Percentiles rank a stretch among this genome's conserved stretches.
Evolutionary conservation across 129 eudicot genomes (phyloP).

Genomic region (Flaveria trinervia): DNA sequence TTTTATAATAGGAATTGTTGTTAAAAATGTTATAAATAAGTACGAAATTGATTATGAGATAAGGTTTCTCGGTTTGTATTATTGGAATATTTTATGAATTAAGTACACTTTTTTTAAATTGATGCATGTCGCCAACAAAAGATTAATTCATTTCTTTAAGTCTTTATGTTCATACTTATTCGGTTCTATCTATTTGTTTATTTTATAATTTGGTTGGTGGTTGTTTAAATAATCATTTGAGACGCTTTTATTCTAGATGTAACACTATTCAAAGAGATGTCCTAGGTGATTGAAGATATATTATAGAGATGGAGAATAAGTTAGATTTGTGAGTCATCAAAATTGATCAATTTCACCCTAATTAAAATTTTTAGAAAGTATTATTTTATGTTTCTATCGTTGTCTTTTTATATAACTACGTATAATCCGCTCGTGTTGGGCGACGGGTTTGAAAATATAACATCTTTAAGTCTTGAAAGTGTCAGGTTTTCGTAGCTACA

Average conservation of each 20-base stretch:
- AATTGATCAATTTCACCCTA: not conserved
- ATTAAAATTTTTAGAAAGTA: not conserved
- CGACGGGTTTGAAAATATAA: too few species aligned
- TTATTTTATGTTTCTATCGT: not conserved
- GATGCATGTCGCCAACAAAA: not conserved
- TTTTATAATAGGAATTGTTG: too few species aligned
- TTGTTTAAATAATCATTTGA: not conserved
- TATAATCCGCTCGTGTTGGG: too few species aligned
- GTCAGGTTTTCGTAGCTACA: too few species aligned
- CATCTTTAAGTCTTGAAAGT: too few species aligned
- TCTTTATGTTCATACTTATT: not conserved
- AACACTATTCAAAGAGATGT: not conserved
- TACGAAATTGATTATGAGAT: not conserved
- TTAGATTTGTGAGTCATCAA: too few species aligned
- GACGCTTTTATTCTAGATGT: not conserved
- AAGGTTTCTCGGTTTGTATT: not conserved
- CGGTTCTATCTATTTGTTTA: not conserved
- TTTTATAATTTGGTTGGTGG: not conserved
- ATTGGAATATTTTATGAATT: not conserved
- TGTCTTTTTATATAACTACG: too few species aligned
- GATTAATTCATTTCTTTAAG: not conserved
- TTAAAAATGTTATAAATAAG: too few species aligned
- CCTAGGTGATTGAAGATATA: not conserved
- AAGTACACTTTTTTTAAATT: not conserved
- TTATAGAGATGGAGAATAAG: too few species aligned